These are phyloP conservation scores for Pilobolus umbonatus DNA, from an alignment of 192 early-diverging fungal species.

Conservation along the genomic window DNA sequence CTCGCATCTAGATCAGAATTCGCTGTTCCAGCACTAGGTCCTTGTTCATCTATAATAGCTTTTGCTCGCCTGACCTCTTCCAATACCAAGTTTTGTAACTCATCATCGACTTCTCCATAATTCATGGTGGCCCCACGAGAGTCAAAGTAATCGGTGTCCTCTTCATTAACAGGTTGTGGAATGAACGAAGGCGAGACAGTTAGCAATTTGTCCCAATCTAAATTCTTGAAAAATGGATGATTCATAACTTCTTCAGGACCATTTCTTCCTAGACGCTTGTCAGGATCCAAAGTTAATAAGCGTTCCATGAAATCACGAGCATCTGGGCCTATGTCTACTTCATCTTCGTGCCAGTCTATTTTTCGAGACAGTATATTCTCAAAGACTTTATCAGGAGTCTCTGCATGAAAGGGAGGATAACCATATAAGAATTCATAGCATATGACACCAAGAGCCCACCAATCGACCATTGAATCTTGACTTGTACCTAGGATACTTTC, in stretches of 20 bases:
- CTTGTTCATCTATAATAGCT: slow-evolving; percentile 14
- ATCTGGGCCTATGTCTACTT: slow-evolving; percentile 65
- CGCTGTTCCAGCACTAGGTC: slow-evolving; percentile 1
- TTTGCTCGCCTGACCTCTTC: slow-evolving; percentile 28
- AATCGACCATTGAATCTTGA: slow-evolving; percentile 82
- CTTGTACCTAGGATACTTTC: slow-evolving; percentile 82
- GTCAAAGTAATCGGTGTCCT: slow-evolving; percentile 96
- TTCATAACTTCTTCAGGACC: slow-evolving; percentile 73
- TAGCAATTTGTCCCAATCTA: slow-evolving; percentile 67
- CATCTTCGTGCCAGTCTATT: slow-evolving; percentile 73
- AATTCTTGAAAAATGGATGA: slow-evolving; percentile 70
- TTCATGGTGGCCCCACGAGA: slow-evolving; percentile 69
- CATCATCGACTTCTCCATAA: slow-evolving; percentile 37
- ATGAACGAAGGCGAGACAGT: slow-evolving; percentile 71
- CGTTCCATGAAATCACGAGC: slow-evolving; percentile 77
- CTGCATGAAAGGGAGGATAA: slow-evolving; percentile 78
- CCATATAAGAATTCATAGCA: slow-evolving; percentile 84
- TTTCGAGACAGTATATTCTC: slow-evolving; percentile 72
- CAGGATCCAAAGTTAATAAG: slow-evolving; percentile 59
- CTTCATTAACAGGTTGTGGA: slow-evolving; percentile 66
- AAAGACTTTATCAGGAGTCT: slow-evolving; percentile 74
- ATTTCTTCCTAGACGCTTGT: slow-evolving; percentile 60
- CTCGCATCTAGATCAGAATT: neutral
- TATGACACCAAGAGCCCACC: slow-evolving; percentile 90
- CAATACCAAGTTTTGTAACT: slow-evolving; percentile 30